phyloP scores from a whole-genome alignment of 2,329 filamentous ascomycete species.

The Aspergillus piperis region DNA sequence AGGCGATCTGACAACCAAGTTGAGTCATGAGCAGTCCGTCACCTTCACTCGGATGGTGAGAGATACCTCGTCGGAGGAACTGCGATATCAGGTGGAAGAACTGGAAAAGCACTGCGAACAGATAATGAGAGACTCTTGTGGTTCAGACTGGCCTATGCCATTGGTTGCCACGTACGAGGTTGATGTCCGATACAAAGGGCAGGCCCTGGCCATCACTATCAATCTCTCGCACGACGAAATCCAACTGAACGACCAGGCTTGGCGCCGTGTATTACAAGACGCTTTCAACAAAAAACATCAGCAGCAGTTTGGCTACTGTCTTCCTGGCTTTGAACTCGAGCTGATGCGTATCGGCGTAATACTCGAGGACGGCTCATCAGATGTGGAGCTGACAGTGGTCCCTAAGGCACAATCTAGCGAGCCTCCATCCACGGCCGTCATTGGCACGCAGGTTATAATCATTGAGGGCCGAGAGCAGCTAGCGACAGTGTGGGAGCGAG shows the following conservation, averaged over 20 bases:
- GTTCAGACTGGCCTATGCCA: conserved; percentile 11
- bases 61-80: conserved; percentile 36
- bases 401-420: conserved; percentile 28
- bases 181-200: conserved; percentile 53
- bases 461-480: conserved; percentile 44
- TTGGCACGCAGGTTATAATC: conserved; percentile 42
- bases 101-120: conserved; percentile 42
- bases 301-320: conserved; percentile 50
- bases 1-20: conserved; percentile 53
- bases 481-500: conserved; percentile 50
- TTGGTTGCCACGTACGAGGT: conserved; percentile 42
- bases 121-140: conserved; percentile 42
- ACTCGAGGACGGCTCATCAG: conserved; percentile 45
- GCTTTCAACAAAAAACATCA: conserved; percentile 48
- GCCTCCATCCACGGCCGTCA: conserved; percentile 40
- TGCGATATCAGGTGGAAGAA: conserved; percentile 33
- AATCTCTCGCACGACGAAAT: conserved; percentile 40
- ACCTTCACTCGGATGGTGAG: conserved; percentile 49
- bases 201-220: conserved; percentile 44
- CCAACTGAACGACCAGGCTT: conserved; percentile 26
- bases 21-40: conserved; percentile 50
- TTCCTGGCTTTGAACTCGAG: conserved; percentile 49
- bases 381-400: conserved; percentile 41
- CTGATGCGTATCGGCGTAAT: conserved; percentile 51
- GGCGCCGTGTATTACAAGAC: conserved; percentile 36